phyloP scores from a whole-genome alignment of 2,329 filamentous ascomycete genomes.

The Geoglossum cookeanum region DNA sequence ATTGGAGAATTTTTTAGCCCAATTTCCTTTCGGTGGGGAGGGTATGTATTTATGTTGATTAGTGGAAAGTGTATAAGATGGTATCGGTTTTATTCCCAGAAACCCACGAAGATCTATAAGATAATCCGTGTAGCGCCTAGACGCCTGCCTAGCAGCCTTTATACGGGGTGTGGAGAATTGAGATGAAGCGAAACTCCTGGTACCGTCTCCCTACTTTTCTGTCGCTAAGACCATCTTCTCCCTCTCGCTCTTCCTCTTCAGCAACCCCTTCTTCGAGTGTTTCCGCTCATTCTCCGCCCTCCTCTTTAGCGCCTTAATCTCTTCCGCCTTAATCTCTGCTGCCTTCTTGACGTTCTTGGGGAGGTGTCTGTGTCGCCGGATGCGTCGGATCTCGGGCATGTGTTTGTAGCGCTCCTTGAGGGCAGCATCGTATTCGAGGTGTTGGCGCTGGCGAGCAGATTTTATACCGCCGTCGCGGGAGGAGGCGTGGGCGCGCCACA shows the following conservation, averaged over 20 bases:
- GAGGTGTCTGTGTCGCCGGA: conserved; percentile 76
- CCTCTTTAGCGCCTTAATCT: conserved; percentile 71
- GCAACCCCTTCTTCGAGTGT: conserved; percentile 68
- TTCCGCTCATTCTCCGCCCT: conserved; percentile 87
- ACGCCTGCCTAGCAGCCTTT: neutral
- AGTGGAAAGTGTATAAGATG: too few species aligned
- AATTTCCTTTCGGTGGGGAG: too few species aligned
- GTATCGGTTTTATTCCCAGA: too few species aligned
- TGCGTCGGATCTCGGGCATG: conserved; percentile 89
- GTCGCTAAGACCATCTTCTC: conserved; percentile 78
- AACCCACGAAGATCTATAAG: too few species aligned
- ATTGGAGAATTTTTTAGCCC: too few species aligned
- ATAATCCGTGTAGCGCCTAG: neutral
- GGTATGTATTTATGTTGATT: too few species aligned
- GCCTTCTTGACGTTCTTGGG: conserved; percentile 94
- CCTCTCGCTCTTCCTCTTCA: conserved; percentile 56
- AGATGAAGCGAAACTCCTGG: neutral
- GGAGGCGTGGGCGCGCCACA: conserved; percentile 81
- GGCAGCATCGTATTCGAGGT: conserved; percentile 79
- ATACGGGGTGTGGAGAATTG: too few species aligned
- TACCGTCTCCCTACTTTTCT: conserved; percentile 29
- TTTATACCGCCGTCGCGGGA: conserved; percentile 61
- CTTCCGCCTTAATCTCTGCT: conserved; percentile 79
- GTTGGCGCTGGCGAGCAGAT: conserved; percentile 64
- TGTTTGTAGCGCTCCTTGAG: conserved; percentile 71